A percentile compares a stretch with the other conserved stretches of the same genome.
Evolutionary conservation across 768 basidiomycete genomes (phyloP).

Genomic region (Pulveroboletus sp.): DNA sequence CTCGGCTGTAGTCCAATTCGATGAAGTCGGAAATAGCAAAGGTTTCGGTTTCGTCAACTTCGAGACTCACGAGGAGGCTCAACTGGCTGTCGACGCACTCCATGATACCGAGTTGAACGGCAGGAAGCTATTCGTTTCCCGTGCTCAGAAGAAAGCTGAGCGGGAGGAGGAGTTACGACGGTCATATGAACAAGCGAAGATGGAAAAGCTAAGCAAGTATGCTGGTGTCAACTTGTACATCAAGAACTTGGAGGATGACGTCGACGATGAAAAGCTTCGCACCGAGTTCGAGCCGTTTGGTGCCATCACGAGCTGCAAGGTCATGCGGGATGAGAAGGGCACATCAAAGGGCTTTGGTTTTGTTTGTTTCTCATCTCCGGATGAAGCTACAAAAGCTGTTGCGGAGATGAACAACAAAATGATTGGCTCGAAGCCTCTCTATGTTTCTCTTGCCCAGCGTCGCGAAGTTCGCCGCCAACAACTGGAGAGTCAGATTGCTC

Average conservation of each 20-base stretch:
- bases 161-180: slow-evolving; percentile 94
- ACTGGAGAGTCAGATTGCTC: slow-evolving; percentile 97
- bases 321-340: slow-evolving; percentile 97
- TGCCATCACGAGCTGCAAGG: slow-evolving; percentile 96
- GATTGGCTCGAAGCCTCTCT: slow-evolving; percentile 97
- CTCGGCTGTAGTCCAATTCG: slow-evolving; percentile 79
- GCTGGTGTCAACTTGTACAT: slow-evolving; percentile 99
- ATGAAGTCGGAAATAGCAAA: slow-evolving; percentile 90
- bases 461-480: slow-evolving; percentile 98
- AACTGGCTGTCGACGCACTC: slow-evolving; percentile 82
- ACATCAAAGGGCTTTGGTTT: slow-evolving; percentile 97
- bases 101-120: slow-evolving; percentile 84
- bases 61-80: slow-evolving; percentile 89
- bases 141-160: slow-evolving; percentile 98
- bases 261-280: slow-evolving; percentile 96
- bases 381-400: slow-evolving; percentile 98
- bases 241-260: slow-evolving; percentile 98
- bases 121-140: slow-evolving; percentile 90
- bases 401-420: slow-evolving; percentile 99
- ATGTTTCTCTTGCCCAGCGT: slow-evolving; percentile 97
- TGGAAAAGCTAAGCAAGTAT: slow-evolving; percentile 97
- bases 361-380: slow-evolving; percentile 97
- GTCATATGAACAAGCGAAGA: slow-evolving; percentile 92
- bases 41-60: slow-evolving; percentile 99
- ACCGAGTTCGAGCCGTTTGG: slow-evolving; percentile 96